Evolutionary conservation across 2,329 filamentous ascomycete species (phyloP).

Genomic region (Pyricularia grisea): DNA sequence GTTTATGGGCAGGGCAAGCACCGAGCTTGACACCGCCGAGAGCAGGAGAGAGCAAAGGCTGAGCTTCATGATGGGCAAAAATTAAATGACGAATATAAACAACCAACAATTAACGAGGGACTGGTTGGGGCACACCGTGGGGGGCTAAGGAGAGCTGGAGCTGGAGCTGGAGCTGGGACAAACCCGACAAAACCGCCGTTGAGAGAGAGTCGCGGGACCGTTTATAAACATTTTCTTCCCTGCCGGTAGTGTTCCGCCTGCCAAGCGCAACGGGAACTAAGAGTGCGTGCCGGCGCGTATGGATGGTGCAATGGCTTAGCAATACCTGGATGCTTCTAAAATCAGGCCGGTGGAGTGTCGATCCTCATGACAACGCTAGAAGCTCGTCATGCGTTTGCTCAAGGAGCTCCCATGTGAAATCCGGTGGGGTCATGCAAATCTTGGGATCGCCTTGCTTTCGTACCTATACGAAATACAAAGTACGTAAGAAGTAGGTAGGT

Average conservation of each 20-base stretch:
- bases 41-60: neutral
- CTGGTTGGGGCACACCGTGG: neutral
- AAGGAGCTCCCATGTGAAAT: neutral
- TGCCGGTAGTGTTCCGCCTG: neutral
- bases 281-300: neutral
- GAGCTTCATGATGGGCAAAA: neutral
- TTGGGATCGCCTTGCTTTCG: neutral
- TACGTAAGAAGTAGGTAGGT: too few relatives aligned
- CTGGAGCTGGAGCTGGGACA: slow-evolving; percentile 1
- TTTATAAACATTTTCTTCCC: neutral
- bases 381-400: neutral
- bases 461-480: too few relatives aligned
- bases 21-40: neutral
- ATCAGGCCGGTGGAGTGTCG: neutral
- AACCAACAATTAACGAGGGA: neutral
- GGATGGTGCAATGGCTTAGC: neutral
- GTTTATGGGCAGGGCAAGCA: neutral
- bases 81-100: neutral
- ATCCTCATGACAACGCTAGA: neutral
- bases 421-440: neutral
- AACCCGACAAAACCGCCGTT: neutral
- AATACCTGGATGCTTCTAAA: neutral
- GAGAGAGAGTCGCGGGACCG: neutral
- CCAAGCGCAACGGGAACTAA: neutral
- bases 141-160: neutral